These are phyloP conservation scores for Ajuga reptans DNA, from an alignment of 305 asterid genomes.

Conservation along the genomic window DNA sequence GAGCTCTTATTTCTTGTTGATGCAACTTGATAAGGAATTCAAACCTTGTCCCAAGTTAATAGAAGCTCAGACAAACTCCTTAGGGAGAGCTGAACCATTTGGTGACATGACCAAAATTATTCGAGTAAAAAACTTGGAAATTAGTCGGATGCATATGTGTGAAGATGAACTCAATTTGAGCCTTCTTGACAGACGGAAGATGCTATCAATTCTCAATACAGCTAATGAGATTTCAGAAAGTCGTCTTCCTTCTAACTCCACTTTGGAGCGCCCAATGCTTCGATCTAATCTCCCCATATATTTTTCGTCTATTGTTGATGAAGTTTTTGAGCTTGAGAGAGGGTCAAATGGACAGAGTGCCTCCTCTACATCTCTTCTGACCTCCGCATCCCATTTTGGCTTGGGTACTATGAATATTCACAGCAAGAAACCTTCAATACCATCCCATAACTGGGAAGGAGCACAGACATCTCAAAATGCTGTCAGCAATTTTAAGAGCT, in stretches of 20 bases:
- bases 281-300: slow-evolving; percentile 41
- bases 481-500: slow-evolving; percentile 40
- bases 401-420: slow-evolving; percentile 39
- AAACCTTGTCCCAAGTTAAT: slow-evolving; percentile 77
- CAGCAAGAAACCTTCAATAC: slow-evolving; percentile 40
- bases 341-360: slow-evolving; percentile 54
- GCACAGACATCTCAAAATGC: slow-evolving; percentile 37
- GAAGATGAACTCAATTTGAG: slow-evolving; percentile 80
- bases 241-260: slow-evolving; percentile 40
- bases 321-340: slow-evolving; percentile 87
- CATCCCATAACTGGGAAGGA: slow-evolving; percentile 67
- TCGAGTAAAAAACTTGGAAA: slow-evolving; percentile 63
- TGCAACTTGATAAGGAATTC: slow-evolving; percentile 92
- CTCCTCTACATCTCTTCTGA: slow-evolving; percentile 39
- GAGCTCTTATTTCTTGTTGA: slow-evolving; percentile 69
- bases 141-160: slow-evolving; percentile 65
- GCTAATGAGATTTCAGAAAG: slow-evolving; percentile 44
- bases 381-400: slow-evolving; percentile 57
- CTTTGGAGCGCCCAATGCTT: slow-evolving; percentile 42
- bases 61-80: slow-evolving; percentile 65
- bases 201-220: slow-evolving; percentile 36
- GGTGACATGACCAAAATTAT: slow-evolving; percentile 52
- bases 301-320: slow-evolving; percentile 86
- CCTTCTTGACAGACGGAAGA: slow-evolving; percentile 54
- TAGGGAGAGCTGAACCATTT: slow-evolving; percentile 52